phyloP scores from a whole-genome alignment of 495 filamentous ascomycete species.

The Pyrenula massariospora region DNA sequence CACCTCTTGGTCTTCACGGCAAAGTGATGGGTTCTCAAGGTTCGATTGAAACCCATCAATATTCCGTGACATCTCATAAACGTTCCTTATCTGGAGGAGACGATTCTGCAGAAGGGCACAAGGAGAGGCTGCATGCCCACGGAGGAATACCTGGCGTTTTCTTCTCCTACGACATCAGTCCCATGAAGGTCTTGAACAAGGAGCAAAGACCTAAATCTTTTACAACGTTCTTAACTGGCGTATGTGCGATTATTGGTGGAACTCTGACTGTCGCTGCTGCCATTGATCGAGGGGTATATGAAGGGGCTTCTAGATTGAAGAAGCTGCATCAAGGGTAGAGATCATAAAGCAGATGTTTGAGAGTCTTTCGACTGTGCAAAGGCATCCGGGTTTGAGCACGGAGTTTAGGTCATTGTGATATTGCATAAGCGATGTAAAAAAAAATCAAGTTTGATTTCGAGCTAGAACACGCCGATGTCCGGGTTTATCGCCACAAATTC shows the following conservation, averaged over 20 bases:
- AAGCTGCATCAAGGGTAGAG: conserved; percentile 55
- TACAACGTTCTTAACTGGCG: conserved; percentile 78
- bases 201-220: conserved; percentile 82
- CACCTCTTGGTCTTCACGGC: conserved; percentile 51
- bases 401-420: no score
- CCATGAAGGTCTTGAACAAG: conserved; percentile 98
- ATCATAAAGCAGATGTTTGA: no score
- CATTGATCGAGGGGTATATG: conserved; percentile 82
- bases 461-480: no score
- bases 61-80: conserved; percentile 91
- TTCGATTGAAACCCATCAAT: conserved; percentile 94
- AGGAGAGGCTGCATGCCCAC: conserved; percentile 74
- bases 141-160: conserved; percentile 96
- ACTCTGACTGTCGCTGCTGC: conserved; percentile 93
- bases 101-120: conserved; percentile 73
- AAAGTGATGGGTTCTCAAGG: conserved; percentile 49
- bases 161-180: conserved; percentile 98
- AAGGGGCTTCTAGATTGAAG: conserved; percentile 70
- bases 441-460: no score
- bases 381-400: no score
- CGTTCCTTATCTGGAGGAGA: conserved; percentile 71
- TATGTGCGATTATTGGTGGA: conserved; percentile 90
- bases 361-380: no score
- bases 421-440: no score
- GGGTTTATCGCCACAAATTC: no score